Evolutionary conservation across 2,329 filamentous ascomycete species (phyloP).

Genomic region (Diaporthe sp.): DNA sequence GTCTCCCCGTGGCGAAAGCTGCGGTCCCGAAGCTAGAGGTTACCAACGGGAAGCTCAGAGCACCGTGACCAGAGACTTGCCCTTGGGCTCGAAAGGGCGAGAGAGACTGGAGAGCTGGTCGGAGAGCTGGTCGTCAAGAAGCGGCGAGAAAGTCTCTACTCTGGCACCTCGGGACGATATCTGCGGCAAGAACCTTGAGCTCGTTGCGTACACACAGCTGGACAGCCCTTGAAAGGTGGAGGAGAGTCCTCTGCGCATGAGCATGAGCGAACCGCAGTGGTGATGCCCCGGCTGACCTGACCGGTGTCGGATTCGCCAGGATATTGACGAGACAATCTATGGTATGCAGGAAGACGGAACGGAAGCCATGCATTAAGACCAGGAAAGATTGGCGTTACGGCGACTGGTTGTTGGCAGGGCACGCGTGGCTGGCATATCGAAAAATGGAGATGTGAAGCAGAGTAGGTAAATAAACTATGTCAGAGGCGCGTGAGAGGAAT

Average conservation of each 20-base stretch:
- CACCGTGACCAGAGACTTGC: background rate
- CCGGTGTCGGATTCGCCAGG: conserved; percentile 20
- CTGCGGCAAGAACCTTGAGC: background rate
- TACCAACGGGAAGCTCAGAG: background rate
- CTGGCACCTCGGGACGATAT: background rate
- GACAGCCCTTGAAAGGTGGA: background rate
- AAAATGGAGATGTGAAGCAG: conserved; percentile 34
- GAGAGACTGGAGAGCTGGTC: background rate
- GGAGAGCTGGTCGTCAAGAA: background rate
- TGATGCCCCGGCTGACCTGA: conserved; percentile 9
- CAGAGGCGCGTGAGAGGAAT: conserved; percentile 33
- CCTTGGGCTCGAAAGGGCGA: background rate
- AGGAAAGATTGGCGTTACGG: conserved; percentile 32
- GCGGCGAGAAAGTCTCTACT: background rate
- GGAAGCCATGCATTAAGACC: conserved; percentile 13
- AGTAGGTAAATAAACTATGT: conserved; percentile 34
- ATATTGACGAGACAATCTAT: conserved; percentile 34
- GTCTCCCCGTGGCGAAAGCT: background rate
- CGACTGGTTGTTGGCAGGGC: conserved; percentile 12
- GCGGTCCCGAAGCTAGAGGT: background rate
- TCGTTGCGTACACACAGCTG: background rate
- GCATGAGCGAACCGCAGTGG: background rate
- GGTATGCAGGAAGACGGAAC: conserved; percentile 34
- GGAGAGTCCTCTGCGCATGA: background rate
- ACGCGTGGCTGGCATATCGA: conserved; percentile 21